Evolutionary conservation across 2,329 filamentous ascomycete species (phyloP).

Genomic region (Metarhizium rileyi): DNA sequence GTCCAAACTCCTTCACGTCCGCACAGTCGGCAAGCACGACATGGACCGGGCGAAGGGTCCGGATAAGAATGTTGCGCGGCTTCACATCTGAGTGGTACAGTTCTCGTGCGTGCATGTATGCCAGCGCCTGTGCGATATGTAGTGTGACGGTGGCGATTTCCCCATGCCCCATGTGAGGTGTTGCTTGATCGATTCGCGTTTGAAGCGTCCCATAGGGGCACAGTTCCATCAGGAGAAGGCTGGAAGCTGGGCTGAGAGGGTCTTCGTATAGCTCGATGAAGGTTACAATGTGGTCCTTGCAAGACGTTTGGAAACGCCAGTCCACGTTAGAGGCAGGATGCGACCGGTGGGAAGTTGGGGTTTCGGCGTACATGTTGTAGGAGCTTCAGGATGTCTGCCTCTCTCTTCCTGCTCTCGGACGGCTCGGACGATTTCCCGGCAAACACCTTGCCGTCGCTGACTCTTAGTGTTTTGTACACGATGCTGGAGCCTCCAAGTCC

Average conservation of each 20-base stretch:
- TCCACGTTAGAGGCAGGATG: not conserved
- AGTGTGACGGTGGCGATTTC: constrained; percentile 13
- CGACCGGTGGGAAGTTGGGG: not conserved
- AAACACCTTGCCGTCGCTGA: constrained; percentile 15
- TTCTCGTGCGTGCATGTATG: constrained; percentile 15
- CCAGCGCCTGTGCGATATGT: constrained; percentile 17
- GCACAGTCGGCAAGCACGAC: constrained; percentile 22
- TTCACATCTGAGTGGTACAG: constrained; percentile 23
- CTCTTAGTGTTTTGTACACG: constrained; percentile 20
- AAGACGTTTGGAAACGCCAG: not conserved
- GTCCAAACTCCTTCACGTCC: constrained; percentile 15
- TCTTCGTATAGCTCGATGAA: constrained; percentile 19
- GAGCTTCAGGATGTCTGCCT: constrained; percentile 6
- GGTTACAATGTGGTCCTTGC: constrained; percentile 18
- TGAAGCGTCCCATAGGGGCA: constrained; percentile 20
- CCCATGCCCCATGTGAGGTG: constrained; percentile 8
- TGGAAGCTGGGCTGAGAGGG: constrained; percentile 4
- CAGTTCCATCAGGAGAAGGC: constrained; percentile 22
- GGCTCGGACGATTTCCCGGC: constrained; percentile 19
- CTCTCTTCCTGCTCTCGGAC: not conserved
- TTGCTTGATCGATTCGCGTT: constrained; percentile 14
- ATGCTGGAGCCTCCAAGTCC: constrained; percentile 19
- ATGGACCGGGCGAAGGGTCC: constrained; percentile 16
- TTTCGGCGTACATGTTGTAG: constrained; percentile 17
- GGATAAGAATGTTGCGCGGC: constrained; percentile 22